Evolutionary conservation across 768 basidiomycete genomes (phyloP), one percentile per base, ranked within the genome.

Genomic region (Tylopilus balloui): DNA sequence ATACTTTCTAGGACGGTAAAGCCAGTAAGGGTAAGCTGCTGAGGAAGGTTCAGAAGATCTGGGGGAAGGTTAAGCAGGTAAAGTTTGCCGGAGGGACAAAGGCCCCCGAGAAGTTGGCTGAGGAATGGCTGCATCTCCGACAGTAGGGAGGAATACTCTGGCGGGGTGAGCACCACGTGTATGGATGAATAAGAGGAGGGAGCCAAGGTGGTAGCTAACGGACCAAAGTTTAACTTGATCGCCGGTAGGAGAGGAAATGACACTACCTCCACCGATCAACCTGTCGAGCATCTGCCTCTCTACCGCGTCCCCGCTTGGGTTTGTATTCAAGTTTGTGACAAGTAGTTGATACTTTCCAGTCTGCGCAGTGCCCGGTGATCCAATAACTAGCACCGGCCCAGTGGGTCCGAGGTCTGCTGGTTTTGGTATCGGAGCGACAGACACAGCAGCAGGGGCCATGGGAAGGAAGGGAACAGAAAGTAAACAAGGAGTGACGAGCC

Each of bases 241-340:
- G 35, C 42, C 17, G 21, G 21, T 27, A n/a, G 40, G 25, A 47
- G 36, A 51, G 45, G 28, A 54, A 45, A 39, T 9, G 25, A 38
- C 11, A 38, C 17, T 60, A 92, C 91, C 91, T 72, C 79, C 78
- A 67, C 89, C 90, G 14, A 91, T 71, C 52, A 94, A 70, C 52
- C 92, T 76, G 65, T 94, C 91, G 24, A 92, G 69, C 72, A 93
- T 80, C 62, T 91, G 83, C 60, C 78, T 84, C 58, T 93, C 89
- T 25, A 90, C 82, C 28, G 70, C 60, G 53, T 76, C 67, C 17
- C 57, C 53, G 20, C 29, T 24, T 24, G 53, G 25, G 15, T 72
- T 74, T 49, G 66, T 67, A 65, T 80, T 78, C 50, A 91, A 69
- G 54, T 75, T 72, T 7, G 80, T 74, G 44, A 90, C 75, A 52